Evolutionary conservation across 768 basidiomycete species (phyloP).

Genomic region (Clathrus columnatus): DNA sequence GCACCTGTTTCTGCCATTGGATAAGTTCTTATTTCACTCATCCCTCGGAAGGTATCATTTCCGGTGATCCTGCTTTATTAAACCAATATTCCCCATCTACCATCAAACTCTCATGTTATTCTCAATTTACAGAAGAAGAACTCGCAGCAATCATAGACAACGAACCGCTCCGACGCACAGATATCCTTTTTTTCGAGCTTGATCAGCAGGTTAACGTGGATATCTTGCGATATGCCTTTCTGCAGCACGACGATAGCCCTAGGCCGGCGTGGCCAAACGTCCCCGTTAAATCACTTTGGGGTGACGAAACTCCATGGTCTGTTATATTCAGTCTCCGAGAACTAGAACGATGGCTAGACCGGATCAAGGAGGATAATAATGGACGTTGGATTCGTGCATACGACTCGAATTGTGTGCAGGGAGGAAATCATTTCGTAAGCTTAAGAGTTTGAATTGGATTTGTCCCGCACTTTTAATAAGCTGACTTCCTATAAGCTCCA

Average conservation of each 20-base stretch:
- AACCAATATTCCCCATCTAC: background rate
- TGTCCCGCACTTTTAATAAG: background rate
- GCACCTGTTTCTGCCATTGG: background rate
- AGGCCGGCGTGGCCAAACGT: background rate
- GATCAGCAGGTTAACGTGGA: background rate
- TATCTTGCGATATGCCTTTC: background rate
- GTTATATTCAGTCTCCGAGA: background rate
- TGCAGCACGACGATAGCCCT: background rate
- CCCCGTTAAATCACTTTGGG: background rate
- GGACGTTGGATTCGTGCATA: background rate
- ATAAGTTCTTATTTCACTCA: constrained; percentile 1
- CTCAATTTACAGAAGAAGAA: background rate
- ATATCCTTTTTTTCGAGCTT: background rate
- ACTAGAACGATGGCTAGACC: background rate
- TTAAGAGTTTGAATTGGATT: background rate
- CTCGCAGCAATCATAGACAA: background rate
- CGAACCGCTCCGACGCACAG: background rate
- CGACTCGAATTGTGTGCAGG: background rate
- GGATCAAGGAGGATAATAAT: background rate
- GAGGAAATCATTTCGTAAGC: constrained; percentile 7
- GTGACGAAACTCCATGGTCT: background rate
- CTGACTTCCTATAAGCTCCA: background rate
- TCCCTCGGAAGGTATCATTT: background rate
- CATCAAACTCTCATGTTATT: background rate
- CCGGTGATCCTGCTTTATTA: background rate